Conservation (phyloP, 306 rosid species). For the Prunus salicina region DNA sequence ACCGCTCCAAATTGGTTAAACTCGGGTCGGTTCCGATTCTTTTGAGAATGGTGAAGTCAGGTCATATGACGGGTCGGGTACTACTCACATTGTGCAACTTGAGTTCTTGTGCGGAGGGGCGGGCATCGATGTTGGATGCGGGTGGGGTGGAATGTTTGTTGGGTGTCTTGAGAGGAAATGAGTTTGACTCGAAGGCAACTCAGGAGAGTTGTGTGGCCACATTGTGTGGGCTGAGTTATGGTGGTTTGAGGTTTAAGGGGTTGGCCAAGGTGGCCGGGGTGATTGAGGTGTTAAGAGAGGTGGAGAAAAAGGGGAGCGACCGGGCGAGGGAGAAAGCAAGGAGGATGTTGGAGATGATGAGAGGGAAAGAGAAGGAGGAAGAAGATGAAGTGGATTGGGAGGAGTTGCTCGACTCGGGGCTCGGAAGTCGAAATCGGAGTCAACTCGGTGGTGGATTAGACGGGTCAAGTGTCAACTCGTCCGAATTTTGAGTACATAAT, state of each 20-base stretch:
- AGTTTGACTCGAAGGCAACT: slow-evolving; percentile 29
- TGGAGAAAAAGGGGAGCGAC: slow-evolving; percentile 55
- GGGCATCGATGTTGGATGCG: slow-evolving; percentile 72
- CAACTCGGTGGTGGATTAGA: slow-evolving; percentile 10
- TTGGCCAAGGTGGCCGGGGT: slow-evolving; percentile 51
- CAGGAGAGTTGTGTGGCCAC: slow-evolving; percentile 63
- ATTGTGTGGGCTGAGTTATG: slow-evolving; percentile 57
- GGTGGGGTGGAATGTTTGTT: slow-evolving; percentile 70
- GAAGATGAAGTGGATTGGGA: slow-evolving; percentile 78
- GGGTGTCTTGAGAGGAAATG: slow-evolving; percentile 29
- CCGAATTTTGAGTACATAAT: slow-evolving; percentile 44
- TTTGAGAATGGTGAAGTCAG: slow-evolving; percentile 52
- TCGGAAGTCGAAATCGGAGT: slow-evolving; percentile 31
- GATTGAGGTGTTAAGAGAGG: slow-evolving; percentile 50
- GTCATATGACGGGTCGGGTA: slow-evolving; percentile 54
- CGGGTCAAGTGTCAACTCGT: slow-evolving; percentile 36
- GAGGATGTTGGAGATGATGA: slow-evolving; percentile 57
- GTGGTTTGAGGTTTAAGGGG: slow-evolving; percentile 80
- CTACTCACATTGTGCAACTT: slow-evolving; percentile 50
- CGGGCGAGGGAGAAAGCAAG: slow-evolving; percentile 51
- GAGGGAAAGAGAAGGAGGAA: slow-evolving; percentile 38
- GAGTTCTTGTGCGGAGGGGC: slow-evolving; percentile 57
- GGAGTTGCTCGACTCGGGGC: slow-evolving; percentile 61
- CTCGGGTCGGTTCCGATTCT: slow-evolving; percentile 60
- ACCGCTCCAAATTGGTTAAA: slow-evolving; percentile 68